Evolutionary conservation across 1,139 yeast genomes (phyloP), one percentile per base, ranked within the genome.

Genomic region (Meyerozyma sp.): DNA sequence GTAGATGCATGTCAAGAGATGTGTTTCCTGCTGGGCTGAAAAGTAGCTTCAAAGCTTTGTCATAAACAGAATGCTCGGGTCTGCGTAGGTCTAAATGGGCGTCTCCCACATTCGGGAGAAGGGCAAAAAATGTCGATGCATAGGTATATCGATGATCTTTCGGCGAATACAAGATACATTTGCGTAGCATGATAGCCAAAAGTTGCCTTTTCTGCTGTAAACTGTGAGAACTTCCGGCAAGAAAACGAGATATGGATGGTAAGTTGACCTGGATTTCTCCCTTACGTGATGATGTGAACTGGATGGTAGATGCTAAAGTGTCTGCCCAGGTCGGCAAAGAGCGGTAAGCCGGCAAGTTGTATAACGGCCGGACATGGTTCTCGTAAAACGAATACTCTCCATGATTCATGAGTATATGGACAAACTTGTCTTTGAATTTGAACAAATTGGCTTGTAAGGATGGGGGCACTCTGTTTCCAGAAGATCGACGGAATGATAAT

Each of bases 291-390:
- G 48, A 46, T 3, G 50, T 44, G 27, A 65, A 53, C 43, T 56
- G 56, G 30, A 60, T 46, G 2, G 66, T 56, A 2, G 46, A 41
- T 23, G 55, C 56, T 26, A 63, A 43, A 4, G 43, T 45, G 41
- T 66, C 70, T 9, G 59, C 55, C 63, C 63, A 62, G 7, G 56
- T 39, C 4, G 41, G 27, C 8, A 51, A 38, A 11, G n/a, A 10
- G 8, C 13, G 25, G 14, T 20, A 34, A 8, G 11, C 26, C 3
- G n/a, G 37, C 13, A 10, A 20, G 16, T n/a, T 39, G 32, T 45
- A 46, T 8, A 58, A 40, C 9, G 63, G 64, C n/a, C 32, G 32
- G 8, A 57, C 56, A 26, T 51, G 40, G 11, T 41, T 21, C 35
- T 51, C 50, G 48, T 65, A 65, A 8, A 52, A 37, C 13, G 46